These are phyloP conservation scores for Prunus davidiana DNA, from an alignment of 306 rosid genomes.

Conservation along the genomic window DNA sequence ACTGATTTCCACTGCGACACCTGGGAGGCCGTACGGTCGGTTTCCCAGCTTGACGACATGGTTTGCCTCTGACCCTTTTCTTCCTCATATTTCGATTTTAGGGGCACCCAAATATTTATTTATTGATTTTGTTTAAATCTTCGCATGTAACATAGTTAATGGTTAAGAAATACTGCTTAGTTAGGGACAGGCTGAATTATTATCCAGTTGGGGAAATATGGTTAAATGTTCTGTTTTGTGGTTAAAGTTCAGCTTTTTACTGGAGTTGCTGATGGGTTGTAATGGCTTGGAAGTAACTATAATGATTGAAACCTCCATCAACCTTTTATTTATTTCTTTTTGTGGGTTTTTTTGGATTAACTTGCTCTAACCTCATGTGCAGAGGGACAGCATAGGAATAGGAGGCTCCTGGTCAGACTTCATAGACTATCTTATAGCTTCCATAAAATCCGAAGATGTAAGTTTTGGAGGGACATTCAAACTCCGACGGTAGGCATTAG, in stretches of 20 bases:
- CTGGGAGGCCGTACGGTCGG: constrained; percentile 68
- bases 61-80: constrained; percentile 25
- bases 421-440: too few relatives aligned
- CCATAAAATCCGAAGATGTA: constrained; percentile 26
- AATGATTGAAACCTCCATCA: too few relatives aligned
- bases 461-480: constrained; percentile 48
- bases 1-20: constrained; percentile 63
- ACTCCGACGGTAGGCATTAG: constrained; percentile 27
- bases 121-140: not conserved
- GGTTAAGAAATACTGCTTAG: too few relatives aligned
- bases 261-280: not conserved
- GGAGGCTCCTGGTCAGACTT: too few relatives aligned
- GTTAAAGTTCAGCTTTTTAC: not conserved
- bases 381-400: too few relatives aligned
- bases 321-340: too few relatives aligned
- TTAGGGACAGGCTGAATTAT: not conserved
- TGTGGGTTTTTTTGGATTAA: too few relatives aligned
- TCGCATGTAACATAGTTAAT: not conserved
- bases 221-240: not conserved
- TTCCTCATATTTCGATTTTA: not conserved
- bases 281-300: too few relatives aligned
- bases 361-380: too few relatives aligned
- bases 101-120: not conserved
- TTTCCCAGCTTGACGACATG: constrained; percentile 68
- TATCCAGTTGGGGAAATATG: not conserved